phyloP scores from a whole-genome alignment of 768 basidiomycete species.

The Termitomyces sp. region DNA sequence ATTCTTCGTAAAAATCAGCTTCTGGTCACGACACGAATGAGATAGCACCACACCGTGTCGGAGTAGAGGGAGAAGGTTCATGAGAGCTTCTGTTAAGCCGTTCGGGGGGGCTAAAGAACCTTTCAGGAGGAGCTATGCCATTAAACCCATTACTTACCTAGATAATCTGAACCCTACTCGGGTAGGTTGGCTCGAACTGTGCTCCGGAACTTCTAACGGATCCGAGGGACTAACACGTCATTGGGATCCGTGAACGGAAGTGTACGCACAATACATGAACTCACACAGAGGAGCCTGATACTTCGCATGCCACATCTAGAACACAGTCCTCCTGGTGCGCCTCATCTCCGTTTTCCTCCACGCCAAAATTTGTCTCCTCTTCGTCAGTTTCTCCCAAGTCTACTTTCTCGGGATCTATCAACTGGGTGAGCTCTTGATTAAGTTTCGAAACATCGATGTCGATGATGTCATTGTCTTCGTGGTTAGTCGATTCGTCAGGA shows the following conservation, averaged over 20 bases:
- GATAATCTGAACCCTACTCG: constrained; percentile 2
- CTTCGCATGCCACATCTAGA: constrained; percentile 13
- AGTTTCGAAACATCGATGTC: constrained; percentile 53
- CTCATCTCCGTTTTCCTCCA: constrained; percentile 24
- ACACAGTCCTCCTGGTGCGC: constrained; percentile 19
- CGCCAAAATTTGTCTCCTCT: constrained; percentile 10
- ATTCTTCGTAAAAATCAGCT: neutral
- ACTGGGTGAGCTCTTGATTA: constrained; percentile 40
- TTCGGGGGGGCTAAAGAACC: constrained; percentile 2
- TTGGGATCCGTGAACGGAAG: neutral
- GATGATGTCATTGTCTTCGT: constrained; percentile 19
- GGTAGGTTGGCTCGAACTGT: neutral
- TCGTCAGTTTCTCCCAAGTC: constrained; percentile 22
- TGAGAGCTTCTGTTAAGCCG: neutral
- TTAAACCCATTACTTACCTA: neutral
- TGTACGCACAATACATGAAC: neutral
- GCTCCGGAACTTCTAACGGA: constrained; percentile 7
- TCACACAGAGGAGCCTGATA: neutral
- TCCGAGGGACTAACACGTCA: constrained; percentile 1
- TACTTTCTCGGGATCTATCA: constrained; percentile 26
- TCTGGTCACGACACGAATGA: neutral
- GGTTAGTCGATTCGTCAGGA: neutral
- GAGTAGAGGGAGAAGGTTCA: constrained; percentile 1
- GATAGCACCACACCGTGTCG: constrained; percentile 6
- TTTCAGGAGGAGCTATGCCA: neutral